Percentiles rank a stretch among this genome's conserved stretches.
Conservation (phyloP, 768 basidiomycete genomes). For the Panaeolus cyanescens region DNA sequence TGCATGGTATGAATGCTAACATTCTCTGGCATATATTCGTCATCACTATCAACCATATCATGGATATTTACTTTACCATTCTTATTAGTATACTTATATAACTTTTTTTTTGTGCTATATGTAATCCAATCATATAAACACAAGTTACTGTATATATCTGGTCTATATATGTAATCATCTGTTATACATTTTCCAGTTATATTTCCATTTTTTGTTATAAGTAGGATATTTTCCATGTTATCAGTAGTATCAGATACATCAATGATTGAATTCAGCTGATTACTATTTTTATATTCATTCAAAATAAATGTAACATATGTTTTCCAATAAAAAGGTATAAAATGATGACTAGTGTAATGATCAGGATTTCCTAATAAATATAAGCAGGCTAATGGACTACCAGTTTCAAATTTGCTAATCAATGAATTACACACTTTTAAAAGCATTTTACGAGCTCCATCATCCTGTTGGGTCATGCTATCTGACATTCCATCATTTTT, state of each 20-base stretch:
- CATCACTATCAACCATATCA: not conserved
- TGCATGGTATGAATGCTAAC: not conserved
- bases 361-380: too few relatives aligned
- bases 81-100: not conserved
- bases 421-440: conserved; percentile 29
- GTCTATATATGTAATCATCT: conserved; percentile 32
- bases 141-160: conserved; percentile 15
- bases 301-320: conserved; percentile 19
- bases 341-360: conserved; percentile 30
- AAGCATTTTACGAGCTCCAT: conserved; percentile 15
- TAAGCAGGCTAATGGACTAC: conserved; percentile 32
- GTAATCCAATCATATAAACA: conserved; percentile 29
- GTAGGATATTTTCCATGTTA: conserved; percentile 15
- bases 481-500: conserved; percentile 8
- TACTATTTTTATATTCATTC: not conserved
- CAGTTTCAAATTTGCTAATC: conserved; percentile 28
- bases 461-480: not conserved
- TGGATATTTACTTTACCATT: not conserved
- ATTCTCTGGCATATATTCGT: not conserved
- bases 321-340: conserved; percentile 28
- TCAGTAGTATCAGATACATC: not conserved
- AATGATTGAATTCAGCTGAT: not conserved
- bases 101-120: conserved; percentile 9
- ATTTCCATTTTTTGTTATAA: conserved; percentile 15
- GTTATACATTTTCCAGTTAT: conserved; percentile 24